These are phyloP conservation scores for Pythium grandisporangium DNA, from an alignment of 352 stramenopile species.

Conservation along the genomic window DNA sequence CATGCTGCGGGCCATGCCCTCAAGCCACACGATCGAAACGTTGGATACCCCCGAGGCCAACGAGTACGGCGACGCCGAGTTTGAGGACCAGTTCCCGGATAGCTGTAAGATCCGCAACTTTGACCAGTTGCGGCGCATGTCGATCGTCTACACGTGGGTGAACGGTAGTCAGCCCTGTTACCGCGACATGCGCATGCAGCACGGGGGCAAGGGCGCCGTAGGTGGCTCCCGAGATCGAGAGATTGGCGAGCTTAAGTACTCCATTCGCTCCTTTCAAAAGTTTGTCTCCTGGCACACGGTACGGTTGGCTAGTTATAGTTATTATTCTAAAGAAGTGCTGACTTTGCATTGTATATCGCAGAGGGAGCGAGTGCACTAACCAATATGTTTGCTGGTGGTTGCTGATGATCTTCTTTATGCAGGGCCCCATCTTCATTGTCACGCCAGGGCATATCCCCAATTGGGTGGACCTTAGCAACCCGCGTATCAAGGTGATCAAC, in stretches of 20 bases:
- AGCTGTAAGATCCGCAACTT: slow-evolving; percentile 85
- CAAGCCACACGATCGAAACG: slow-evolving; percentile 20
- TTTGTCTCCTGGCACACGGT: slow-evolving; percentile 74
- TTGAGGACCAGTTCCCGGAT: slow-evolving; percentile 54
- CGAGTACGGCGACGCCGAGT: slow-evolving; percentile 26
- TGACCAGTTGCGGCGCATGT: slow-evolving; percentile 73
- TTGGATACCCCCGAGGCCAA: slow-evolving; percentile 20
- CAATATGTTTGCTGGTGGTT: too few relatives aligned
- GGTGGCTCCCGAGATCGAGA: slow-evolving; percentile 78
- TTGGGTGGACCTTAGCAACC: slow-evolving; percentile 78
- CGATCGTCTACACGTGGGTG: slow-evolving; percentile 87
- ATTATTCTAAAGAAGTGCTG: too few relatives aligned
- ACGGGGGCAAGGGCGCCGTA: slow-evolving; percentile 59
- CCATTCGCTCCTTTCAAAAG: slow-evolving; percentile 79
- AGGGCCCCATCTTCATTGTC: slow-evolving; percentile 82
- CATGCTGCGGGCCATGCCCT: slow-evolving; percentile 27
- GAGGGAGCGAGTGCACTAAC: too few relatives aligned
- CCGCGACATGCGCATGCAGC: slow-evolving; percentile 46
- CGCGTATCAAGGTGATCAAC: slow-evolving; percentile 80
- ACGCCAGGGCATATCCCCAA: slow-evolving; percentile 70
- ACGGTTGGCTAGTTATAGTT: too few relatives aligned
- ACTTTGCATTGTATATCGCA: too few relatives aligned
- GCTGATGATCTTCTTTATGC: too few relatives aligned
- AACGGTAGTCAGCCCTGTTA: slow-evolving; percentile 85
- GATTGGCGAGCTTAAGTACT: slow-evolving; percentile 85